Evolutionary conservation across 495 filamentous ascomycete genomes (phyloP).

Genomic region (Xylaria grammica): DNA sequence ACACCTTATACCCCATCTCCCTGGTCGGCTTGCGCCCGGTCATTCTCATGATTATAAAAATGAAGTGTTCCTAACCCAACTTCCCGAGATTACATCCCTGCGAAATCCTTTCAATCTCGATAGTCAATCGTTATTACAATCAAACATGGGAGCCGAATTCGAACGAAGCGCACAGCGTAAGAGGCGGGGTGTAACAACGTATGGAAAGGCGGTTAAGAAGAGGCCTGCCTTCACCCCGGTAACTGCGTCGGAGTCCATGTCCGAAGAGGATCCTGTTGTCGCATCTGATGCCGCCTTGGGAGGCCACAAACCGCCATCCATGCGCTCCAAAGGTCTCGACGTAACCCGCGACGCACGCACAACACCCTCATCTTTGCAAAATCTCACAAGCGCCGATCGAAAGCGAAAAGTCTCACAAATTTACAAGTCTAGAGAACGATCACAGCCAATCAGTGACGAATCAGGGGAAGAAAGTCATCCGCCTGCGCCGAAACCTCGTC

Average conservation of each 20-base stretch:
- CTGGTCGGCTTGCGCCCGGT: neutral
- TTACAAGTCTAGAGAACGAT: slow-evolving; percentile 29
- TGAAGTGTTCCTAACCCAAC: slow-evolving; percentile 16
- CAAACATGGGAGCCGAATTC: slow-evolving; percentile 38
- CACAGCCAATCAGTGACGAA: slow-evolving; percentile 20
- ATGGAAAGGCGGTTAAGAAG: slow-evolving; percentile 44
- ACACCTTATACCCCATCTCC: neutral
- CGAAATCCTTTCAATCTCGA: neutral
- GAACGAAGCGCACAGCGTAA: slow-evolving; percentile 45
- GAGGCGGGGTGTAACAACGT: slow-evolving; percentile 42
- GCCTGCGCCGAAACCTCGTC: slow-evolving; percentile 22
- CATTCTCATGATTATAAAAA: neutral
- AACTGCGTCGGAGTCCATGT: slow-evolving; percentile 33
- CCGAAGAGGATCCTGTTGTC: slow-evolving; percentile 33
- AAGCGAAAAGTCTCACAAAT: slow-evolving; percentile 41
- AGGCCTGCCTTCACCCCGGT: slow-evolving; percentile 32
- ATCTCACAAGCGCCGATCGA: slow-evolving; percentile 23
- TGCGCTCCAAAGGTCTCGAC: slow-evolving; percentile 23
- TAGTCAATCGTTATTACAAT: neutral
- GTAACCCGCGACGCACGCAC: neutral
- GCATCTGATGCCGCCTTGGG: slow-evolving; percentile 29
- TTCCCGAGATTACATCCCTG: neutral
- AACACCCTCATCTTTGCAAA: slow-evolving; percentile 3
- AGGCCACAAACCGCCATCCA: slow-evolving; percentile 22
- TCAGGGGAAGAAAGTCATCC: slow-evolving; percentile 1